Evolutionary conservation across 768 basidiomycete genomes (phyloP).

Genomic region (Austroboletus festivus): DNA sequence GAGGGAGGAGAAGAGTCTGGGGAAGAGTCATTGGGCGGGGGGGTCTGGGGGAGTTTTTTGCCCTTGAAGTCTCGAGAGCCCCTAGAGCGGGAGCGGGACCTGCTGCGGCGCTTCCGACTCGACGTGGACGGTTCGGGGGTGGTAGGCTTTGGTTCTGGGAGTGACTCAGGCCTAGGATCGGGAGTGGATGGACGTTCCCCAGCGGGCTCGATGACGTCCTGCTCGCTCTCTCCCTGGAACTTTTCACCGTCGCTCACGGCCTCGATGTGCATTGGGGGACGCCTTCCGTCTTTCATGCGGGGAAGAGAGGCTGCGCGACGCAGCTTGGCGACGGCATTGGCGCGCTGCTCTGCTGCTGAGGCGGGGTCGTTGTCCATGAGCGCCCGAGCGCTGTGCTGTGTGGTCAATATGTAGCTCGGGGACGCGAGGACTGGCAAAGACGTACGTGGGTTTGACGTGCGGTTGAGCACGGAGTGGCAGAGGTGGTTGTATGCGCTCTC

Average conservation of each 20-base stretch:
- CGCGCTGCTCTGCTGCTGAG: constrained; percentile 72
- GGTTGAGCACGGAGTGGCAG: constrained; percentile 4
- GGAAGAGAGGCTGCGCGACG: constrained; percentile 91
- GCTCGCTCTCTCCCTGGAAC: constrained; percentile 38
- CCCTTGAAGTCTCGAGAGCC: constrained; percentile 72
- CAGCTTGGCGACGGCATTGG: constrained; percentile 83
- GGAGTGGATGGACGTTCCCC: constrained; percentile 12
- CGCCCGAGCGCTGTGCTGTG: constrained; percentile 7
- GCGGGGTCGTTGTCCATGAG: constrained; percentile 38
- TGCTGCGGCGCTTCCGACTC: constrained; percentile 60
- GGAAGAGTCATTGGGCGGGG: constrained; percentile 65
- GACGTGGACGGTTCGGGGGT: constrained; percentile 44
- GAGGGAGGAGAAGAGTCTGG: constrained; percentile 51
- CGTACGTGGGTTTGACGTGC: constrained; percentile 9
- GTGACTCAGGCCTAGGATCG: constrained; percentile 26
- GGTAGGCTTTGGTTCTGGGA: constrained; percentile 26
- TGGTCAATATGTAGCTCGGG: neutral
- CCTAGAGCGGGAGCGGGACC: constrained; percentile 60
- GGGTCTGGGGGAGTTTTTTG: constrained; percentile 53
- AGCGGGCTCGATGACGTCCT: constrained; percentile 7
- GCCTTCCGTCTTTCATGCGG: constrained; percentile 84
- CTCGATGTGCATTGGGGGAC: constrained; percentile 84
- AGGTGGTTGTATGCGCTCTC: constrained; percentile 13
- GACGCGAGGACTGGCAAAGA: neutral
- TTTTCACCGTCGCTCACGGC: constrained; percentile 82